phyloP scores from a whole-genome alignment of 202 grass and related monocot genomes.

The Musa balbisiana region DNA sequence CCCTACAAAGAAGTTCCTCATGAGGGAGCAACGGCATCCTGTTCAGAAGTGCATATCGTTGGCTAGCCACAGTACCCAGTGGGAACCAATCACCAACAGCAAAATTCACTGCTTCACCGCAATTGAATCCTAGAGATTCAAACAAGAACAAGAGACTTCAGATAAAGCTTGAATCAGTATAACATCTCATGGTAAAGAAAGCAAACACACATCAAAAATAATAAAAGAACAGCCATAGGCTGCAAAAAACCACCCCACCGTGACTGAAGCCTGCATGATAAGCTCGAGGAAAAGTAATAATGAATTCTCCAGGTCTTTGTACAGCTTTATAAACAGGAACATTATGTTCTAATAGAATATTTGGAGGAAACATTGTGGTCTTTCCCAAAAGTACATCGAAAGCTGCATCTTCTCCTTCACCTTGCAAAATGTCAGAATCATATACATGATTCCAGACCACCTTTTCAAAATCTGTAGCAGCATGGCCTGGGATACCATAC shows the following conservation, averaged over 20 bases:
- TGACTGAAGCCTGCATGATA: conserved; percentile 97
- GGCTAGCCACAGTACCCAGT: conserved; percentile 65
- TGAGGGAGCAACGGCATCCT: conserved; percentile 79
- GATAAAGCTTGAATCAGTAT: not conserved
- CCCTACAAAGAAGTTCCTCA: conserved; percentile 78
- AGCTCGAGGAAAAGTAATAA: conserved; percentile 90
- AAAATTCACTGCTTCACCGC: conserved; percentile 97
- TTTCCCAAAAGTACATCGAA: conserved; percentile 95
- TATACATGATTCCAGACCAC: conserved; percentile 70
- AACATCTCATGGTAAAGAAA: not conserved
- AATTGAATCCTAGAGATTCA: conserved; percentile 69
- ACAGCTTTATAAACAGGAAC: conserved; percentile 96
- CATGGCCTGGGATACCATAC: conserved; percentile 87
- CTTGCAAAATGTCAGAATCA: conserved; percentile 63
- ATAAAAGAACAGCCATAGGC: conserved; percentile 1
- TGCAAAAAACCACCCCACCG: conserved; percentile 34
- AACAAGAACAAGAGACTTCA: conserved; percentile 9
- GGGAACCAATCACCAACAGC: conserved; percentile 87
- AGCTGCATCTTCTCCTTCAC: conserved; percentile 73
- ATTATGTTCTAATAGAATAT: conserved; percentile 63
- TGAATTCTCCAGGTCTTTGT: conserved; percentile 89
- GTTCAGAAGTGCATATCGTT: conserved; percentile 73
- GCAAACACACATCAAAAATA: no score
- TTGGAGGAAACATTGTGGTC: conserved; percentile 98
- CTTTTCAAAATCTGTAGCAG: conserved; percentile 74